Conservation (phyloP, 805 yeast genomes). For the Candida boidinii region DNA sequence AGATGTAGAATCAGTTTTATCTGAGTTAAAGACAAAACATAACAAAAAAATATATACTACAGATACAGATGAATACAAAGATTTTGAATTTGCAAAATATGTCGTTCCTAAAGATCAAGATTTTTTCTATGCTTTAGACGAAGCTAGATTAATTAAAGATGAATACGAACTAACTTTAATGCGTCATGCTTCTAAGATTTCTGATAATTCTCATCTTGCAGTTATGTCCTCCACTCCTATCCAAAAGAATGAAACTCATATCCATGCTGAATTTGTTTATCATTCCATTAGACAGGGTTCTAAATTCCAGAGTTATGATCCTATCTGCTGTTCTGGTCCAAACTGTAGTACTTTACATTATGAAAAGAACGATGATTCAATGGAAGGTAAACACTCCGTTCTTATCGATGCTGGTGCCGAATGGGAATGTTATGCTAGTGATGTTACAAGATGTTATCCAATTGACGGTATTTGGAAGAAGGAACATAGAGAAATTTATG, state of each 20-base stretch:
- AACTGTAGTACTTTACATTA: slow-evolving; percentile 89
- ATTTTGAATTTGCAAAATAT: slow-evolving; percentile 21
- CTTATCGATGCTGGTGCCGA: slow-evolving; percentile 97
- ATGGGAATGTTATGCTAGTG: slow-evolving; percentile 88
- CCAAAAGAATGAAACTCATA: slow-evolving; percentile 80
- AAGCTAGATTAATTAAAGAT: slow-evolving; percentile 79
- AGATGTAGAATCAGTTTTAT: slow-evolving; percentile 35
- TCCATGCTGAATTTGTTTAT: slow-evolving; percentile 92
- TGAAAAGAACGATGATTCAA: slow-evolving; percentile 65
- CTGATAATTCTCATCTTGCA: slow-evolving; percentile 82
- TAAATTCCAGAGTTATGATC: slow-evolving; percentile 82
- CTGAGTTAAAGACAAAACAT: slow-evolving; percentile 19
- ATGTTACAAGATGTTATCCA: slow-evolving; percentile 94
- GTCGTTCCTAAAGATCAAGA: slow-evolving; percentile 37
- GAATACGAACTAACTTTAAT: slow-evolving; percentile 67
- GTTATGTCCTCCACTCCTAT: slow-evolving; percentile 91
- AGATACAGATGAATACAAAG: slow-evolving; percentile 41
- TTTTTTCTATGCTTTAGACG: slow-evolving; percentile 73
- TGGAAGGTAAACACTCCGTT: slow-evolving; percentile 53
- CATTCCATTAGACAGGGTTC: slow-evolving; percentile 94
- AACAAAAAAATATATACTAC: slow-evolving; percentile 39
- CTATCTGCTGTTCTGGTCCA: slow-evolving; percentile 92
- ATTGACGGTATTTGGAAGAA: slow-evolving; percentile 81
- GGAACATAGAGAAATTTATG: slow-evolving; percentile 79
- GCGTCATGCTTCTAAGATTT: slow-evolving; percentile 74